Evolutionary conservation across 345 rosid species (phyloP).

Genomic region (Eucalyptus shirleyi): DNA sequence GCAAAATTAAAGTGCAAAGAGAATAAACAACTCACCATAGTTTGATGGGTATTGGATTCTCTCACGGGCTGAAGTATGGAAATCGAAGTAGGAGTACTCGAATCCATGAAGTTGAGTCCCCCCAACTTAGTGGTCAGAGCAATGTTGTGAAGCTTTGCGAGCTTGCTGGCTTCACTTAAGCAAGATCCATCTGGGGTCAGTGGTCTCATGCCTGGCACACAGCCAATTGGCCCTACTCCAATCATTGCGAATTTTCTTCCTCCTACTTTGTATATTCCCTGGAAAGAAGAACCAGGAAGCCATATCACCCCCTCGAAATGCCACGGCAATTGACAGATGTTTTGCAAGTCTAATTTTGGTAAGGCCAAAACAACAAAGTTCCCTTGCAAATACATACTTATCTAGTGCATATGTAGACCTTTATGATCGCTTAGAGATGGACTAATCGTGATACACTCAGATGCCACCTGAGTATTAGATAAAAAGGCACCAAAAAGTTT

Average conservation of each 20-base stretch:
- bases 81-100: conserved; percentile 10
- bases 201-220: background rate
- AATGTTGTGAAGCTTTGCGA: conserved; percentile 6
- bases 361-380: too few species aligned
- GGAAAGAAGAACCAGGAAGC: background rate
- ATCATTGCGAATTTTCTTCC: background rate
- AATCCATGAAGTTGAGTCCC: conserved; percentile 6
- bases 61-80: background rate
- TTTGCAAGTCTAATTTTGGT: too few species aligned
- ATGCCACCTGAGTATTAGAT: background rate
- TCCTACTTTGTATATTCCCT: background rate
- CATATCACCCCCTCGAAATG: background rate
- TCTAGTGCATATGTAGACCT: background rate
- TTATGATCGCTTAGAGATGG: background rate
- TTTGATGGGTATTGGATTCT: conserved; percentile 15
- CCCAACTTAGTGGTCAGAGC: background rate
- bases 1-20: background rate
- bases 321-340: background rate
- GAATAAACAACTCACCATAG: conserved; percentile 2
- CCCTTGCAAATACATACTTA: too few species aligned
- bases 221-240: background rate
- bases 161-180: background rate
- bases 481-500: background rate
- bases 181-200: background rate
- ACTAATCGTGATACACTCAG: background rate